phyloP scores from a whole-genome alignment of 805 yeast species.

The Wickerhamiella slavikovae region DNA sequence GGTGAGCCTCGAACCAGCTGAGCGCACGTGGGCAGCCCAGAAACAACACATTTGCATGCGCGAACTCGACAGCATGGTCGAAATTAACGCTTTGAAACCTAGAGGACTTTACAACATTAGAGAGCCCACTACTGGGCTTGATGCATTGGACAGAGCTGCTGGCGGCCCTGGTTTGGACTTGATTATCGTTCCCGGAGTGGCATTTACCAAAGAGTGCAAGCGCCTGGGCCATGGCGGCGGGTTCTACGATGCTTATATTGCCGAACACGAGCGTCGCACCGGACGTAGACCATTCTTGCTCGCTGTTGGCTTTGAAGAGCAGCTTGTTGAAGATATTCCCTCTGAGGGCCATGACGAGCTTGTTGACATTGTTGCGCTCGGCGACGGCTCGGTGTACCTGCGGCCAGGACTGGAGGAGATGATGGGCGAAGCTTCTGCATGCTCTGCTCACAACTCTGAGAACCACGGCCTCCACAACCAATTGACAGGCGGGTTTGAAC shows the following conservation, averaged over 20 bases:
- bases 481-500: too few species aligned
- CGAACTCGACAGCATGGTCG: conserved; percentile 22
- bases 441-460: too few species aligned
- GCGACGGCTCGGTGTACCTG: conserved; percentile 12
- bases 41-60: conserved; percentile 35
- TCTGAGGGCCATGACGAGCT: conserved; percentile 41
- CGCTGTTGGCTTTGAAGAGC: conserved; percentile 49
- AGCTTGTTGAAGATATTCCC: conserved; percentile 33
- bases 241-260: conserved; percentile 61
- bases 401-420: too few species aligned
- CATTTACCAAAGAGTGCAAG: conserved; percentile 31
- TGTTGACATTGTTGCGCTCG: conserved; percentile 34
- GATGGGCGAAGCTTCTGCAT: too few species aligned
- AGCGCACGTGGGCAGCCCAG: conserved; percentile 17
- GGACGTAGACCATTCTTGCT: conserved; percentile 17
- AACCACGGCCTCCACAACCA: too few species aligned
- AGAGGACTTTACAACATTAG: conserved; percentile 44
- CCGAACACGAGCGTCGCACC: conserved; percentile 15
- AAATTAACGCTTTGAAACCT: conserved; percentile 32
- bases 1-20: conserved; percentile 31
- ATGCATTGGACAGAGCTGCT: conserved; percentile 10
- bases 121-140: conserved; percentile 34
- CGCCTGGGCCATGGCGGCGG: conserved; percentile 91
- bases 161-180: conserved; percentile 39
- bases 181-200: conserved; percentile 71